Evolutionary conservation across 495 filamentous ascomycete species (phyloP), one percentile per base, ranked within the genome.

Genomic region (Parathielavia hyrcaniae): DNA sequence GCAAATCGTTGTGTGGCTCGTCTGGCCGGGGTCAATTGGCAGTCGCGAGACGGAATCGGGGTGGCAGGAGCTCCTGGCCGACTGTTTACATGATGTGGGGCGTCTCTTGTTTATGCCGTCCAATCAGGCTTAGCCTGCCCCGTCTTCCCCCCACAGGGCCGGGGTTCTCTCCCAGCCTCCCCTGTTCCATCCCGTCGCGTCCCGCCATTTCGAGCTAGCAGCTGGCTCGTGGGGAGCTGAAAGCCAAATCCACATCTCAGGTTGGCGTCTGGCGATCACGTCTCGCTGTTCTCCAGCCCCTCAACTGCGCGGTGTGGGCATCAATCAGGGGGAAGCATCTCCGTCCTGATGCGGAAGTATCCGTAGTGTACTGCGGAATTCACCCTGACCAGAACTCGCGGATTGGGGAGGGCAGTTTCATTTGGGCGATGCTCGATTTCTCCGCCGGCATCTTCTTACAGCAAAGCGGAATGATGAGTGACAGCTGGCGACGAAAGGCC

Each of bases 31-130:
- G 55, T 70, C 53, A 19, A 57, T 51, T 58, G 55, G 57, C 52
- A 51, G 47, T 32, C 13, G 20, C 11, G 46, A 60, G 58, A 48
- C 47, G 49, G 36, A 41, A 20, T 30, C 22, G 13, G 34, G 6
- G 49, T 40, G 56, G 58, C 61, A 61, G 58, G 56, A 64, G 64
- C 57, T 61, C 46, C 53, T 26, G 56, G 54, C 36, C 50, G 17
- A 64, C 59, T 71, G 68, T 71, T 69, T 67, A 71, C 70, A 60
- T 67, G 56, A 45, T 59, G 66, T 69, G 69, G 66, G 53, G 56
- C 48, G 16, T 34, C 10, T 23, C 60, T 69, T 71, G 71, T 73
- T 73, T 73, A 73, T 68, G 58, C 48, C 44, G 22, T 50, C 64
- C 38, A 56, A 70, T 67, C 10, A 20, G 53, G 71, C 38, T 52